These are phyloP conservation scores for Talaromyces sp. DNA, from an alignment of 2,329 filamentous ascomycete species.

Conservation along the genomic window DNA sequence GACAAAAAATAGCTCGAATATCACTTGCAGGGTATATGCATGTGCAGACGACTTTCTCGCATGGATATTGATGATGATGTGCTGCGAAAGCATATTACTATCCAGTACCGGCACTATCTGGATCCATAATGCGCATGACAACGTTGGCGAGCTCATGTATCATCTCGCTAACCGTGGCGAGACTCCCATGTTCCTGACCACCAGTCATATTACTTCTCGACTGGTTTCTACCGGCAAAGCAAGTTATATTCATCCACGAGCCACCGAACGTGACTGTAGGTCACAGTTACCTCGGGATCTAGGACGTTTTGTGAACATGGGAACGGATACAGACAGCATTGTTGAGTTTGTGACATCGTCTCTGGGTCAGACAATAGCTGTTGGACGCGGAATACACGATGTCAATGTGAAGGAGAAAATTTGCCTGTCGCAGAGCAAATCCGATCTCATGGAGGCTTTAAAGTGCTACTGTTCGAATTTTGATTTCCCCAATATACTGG, in stretches of 20 bases:
- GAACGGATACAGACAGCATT: neutral
- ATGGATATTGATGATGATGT: neutral
- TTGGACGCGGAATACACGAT: neutral
- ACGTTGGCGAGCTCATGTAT: neutral
- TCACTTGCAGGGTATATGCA: neutral
- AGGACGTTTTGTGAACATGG: constrained; percentile 2
- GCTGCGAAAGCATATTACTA: neutral
- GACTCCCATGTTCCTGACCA: neutral
- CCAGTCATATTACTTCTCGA: neutral
- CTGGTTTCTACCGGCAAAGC: neutral
- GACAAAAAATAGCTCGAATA: neutral
- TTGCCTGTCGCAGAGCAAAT: neutral
- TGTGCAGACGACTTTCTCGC: neutral
- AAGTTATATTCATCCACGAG: neutral
- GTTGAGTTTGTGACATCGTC: neutral
- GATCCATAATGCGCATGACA: constrained; percentile 5
- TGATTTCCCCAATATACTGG: neutral
- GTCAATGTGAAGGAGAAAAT: neutral
- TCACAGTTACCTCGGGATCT: neutral
- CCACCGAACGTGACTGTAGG: neutral
- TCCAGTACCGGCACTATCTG: neutral
- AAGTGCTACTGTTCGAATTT: neutral
- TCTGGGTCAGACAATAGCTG: neutral
- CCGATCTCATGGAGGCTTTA: neutral
- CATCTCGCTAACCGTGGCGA: neutral